phyloP scores from a whole-genome alignment of 1,139 yeast species.

The Scheffersomyces segobiensis region DNA sequence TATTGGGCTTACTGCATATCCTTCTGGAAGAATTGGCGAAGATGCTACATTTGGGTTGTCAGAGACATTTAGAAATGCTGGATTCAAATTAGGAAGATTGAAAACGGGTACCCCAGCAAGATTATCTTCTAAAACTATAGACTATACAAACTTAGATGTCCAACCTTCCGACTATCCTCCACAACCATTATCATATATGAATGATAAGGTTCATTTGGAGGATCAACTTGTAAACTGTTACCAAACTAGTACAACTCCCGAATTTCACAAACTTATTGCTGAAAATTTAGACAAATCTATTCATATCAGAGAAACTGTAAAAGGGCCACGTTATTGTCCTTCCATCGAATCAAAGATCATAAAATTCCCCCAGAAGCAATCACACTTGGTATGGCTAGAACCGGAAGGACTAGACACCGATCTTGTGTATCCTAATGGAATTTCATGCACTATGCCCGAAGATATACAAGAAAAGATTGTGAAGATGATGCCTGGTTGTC shows the following conservation, averaged over 20 bases:
- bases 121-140: slow-evolving; percentile 67
- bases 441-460: slow-evolving; percentile 94
- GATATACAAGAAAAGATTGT: slow-evolving; percentile 82
- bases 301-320: slow-evolving; percentile 91
- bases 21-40: slow-evolving; percentile 95
- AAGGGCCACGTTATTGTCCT: slow-evolving; percentile 97
- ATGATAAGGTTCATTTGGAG: slow-evolving; percentile 60
- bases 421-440: slow-evolving; percentile 92
- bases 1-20: slow-evolving; percentile 74
- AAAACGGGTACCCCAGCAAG: slow-evolving; percentile 99
- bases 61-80: slow-evolving; percentile 69
- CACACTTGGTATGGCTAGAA: slow-evolving; percentile 90
- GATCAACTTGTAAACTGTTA: slow-evolving; percentile 68
- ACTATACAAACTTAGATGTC: slow-evolving; percentile 56
- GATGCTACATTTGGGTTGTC: slow-evolving; percentile 88
- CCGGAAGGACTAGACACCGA: slow-evolving; percentile 92
- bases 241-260: slow-evolving; percentile 75
- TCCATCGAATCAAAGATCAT: slow-evolving; percentile 89
- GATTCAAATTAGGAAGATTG: slow-evolving; percentile 82
- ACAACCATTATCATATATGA: slow-evolving; percentile 88
- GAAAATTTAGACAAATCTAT: slow-evolving; percentile 77
- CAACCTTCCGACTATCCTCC: slow-evolving; percentile 83
- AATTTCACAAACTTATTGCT: slow-evolving; percentile 68
- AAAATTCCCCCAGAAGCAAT: slow-evolving; percentile 71
- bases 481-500: slow-evolving; percentile 82